These are phyloP conservation scores for Blastomyces silverae DNA, from an alignment of 2,329 filamentous ascomycete genomes.

Conservation along the genomic window DNA sequence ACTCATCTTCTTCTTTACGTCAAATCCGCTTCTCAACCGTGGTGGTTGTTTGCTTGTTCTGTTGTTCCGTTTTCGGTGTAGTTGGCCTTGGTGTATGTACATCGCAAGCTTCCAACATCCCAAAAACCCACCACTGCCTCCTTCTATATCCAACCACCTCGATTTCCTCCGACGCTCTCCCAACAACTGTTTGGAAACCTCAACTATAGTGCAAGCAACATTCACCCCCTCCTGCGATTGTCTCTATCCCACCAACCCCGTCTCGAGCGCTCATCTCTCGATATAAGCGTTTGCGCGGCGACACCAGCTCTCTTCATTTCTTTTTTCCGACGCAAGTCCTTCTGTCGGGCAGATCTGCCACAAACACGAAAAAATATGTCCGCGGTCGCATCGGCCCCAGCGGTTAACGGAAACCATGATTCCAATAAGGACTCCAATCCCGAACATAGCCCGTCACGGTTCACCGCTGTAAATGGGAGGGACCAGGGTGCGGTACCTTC, in stretches of 20 bases:
- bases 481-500: slow-evolving; percentile 23
- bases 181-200: not conserved
- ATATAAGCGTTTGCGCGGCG: not conserved
- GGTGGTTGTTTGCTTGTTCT: not conserved
- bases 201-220: not conserved
- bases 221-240: not conserved
- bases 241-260: not conserved
- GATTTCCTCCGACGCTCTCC: not conserved
- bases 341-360: not conserved
- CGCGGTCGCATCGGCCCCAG: slow-evolving; percentile 31
- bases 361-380: slow-evolving; percentile 28
- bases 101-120: not conserved
- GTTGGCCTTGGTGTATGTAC: not conserved
- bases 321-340: not conserved
- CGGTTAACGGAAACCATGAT: slow-evolving; percentile 29
- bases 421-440: slow-evolving; percentile 29
- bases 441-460: slow-evolving; percentile 41
- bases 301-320: not conserved
- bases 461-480: slow-evolving; percentile 43
- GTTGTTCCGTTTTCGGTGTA: not conserved
- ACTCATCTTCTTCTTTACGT: not conserved
- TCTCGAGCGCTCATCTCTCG: slow-evolving; percentile 3
- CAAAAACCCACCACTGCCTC: not conserved
- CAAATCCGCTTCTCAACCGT: not conserved
- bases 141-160: not conserved